Percentiles rank a stretch among this genome's conserved stretches.
Evolutionary conservation across 2,329 filamentous ascomycete genomes (phyloP).

Genomic region (Botrytis hyacinthi): DNA sequence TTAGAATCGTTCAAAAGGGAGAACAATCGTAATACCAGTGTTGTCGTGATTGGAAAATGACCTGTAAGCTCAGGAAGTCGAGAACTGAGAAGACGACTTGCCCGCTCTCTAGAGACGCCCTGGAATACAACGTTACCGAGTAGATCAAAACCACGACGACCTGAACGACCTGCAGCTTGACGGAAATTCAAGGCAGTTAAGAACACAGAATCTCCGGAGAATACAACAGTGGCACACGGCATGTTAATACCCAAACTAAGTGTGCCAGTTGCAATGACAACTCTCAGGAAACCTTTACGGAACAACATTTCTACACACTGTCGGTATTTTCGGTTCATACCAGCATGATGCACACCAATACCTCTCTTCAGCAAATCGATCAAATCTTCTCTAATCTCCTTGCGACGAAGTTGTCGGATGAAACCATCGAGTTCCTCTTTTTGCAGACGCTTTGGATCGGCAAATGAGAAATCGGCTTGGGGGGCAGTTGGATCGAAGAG

Average conservation of each 20-base stretch:
- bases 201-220: slow-evolving; percentile 70
- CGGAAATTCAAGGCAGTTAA: slow-evolving; percentile 74
- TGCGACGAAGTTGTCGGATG: slow-evolving; percentile 50
- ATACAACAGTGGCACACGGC: slow-evolving; percentile 80
- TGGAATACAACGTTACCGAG: slow-evolving; percentile 81
- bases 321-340: slow-evolving; percentile 75
- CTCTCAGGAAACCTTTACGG: slow-evolving; percentile 66
- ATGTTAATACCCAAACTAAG: slow-evolving; percentile 78
- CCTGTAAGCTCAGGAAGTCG: slow-evolving; percentile 71
- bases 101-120: slow-evolving; percentile 58
- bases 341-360: slow-evolving; percentile 74
- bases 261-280: slow-evolving; percentile 74
- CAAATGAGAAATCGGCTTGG: slow-evolving; percentile 63
- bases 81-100: slow-evolving; percentile 68
- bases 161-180: slow-evolving; percentile 74
- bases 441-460: slow-evolving; percentile 57
- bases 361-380: slow-evolving; percentile 63
- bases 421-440: slow-evolving; percentile 57
- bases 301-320: slow-evolving; percentile 73
- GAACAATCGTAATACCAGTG: slow-evolving; percentile 67
- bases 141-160: slow-evolving; percentile 76
- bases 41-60: slow-evolving; percentile 76
- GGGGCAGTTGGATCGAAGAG: slow-evolving; percentile 66
- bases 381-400: slow-evolving; percentile 51
- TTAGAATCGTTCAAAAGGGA: slow-evolving; percentile 65